Evolutionary conservation across 2,329 filamentous ascomycete genomes (phyloP).

Genomic region (Pseudovirgaria hyperparasitica): DNA sequence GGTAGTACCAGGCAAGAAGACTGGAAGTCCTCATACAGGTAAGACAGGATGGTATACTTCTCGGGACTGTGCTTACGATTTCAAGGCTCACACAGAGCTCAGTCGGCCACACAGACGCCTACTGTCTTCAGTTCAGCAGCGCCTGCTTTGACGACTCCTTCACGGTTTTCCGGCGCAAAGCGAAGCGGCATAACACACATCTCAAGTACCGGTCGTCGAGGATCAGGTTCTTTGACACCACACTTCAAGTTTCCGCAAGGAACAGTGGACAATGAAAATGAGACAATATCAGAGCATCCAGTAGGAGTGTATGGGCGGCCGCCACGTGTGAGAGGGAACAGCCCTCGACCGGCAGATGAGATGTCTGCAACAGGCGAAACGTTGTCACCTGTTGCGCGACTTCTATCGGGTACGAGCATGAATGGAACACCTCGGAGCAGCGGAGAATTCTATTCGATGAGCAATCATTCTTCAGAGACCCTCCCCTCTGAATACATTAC

Average conservation of each 20-base stretch:
- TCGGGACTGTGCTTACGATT: slow-evolving; percentile 9
- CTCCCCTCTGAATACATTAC: slow-evolving; percentile 72
- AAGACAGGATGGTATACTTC: slow-evolving; percentile 4
- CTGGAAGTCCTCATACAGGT: slow-evolving; percentile 20
- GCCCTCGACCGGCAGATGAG: slow-evolving; percentile 12
- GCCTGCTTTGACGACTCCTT: too few species aligned
- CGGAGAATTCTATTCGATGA: slow-evolving; percentile 86
- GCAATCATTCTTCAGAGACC: slow-evolving; percentile 91
- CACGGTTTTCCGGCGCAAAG: too few species aligned
- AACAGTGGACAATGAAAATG: slow-evolving; percentile 17
- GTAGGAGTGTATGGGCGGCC: slow-evolving; percentile 26
- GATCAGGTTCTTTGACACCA: slow-evolving; percentile 29
- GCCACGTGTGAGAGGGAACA: slow-evolving; percentile 15
- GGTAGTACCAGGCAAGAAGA: slow-evolving; percentile 40
- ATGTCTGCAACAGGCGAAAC: slow-evolving; percentile 34
- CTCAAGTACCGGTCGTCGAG: too few species aligned
- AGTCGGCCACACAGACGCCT: slow-evolving; percentile 26
- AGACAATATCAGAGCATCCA: slow-evolving; percentile 17
- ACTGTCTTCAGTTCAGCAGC: slow-evolving; percentile 28
- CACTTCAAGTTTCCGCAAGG: slow-evolving; percentile 45
- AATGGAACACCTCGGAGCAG: slow-evolving; percentile 75
- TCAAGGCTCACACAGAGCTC: slow-evolving; percentile 14
- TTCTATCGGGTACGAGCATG: slow-evolving; percentile 67
- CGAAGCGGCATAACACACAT: too few species aligned
- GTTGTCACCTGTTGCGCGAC: slow-evolving; percentile 48